Conservation (phyloP, 768 basidiomycete species). For the Trametes gibbosa region DNA sequence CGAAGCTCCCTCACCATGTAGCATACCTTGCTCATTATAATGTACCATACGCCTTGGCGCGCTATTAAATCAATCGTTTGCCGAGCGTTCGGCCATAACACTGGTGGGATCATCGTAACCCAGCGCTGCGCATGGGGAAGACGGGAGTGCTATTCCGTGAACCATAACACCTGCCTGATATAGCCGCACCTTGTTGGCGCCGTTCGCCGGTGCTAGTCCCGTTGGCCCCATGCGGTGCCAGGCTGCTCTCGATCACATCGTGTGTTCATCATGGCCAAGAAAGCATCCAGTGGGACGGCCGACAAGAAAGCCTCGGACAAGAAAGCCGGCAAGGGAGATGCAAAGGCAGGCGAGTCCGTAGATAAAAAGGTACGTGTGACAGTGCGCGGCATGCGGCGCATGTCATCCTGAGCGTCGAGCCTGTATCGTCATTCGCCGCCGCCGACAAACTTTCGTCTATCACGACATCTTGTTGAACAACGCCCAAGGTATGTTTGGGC, state of each 20-base stretch:
- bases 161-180: not conserved
- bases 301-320: slow-evolving; percentile 38
- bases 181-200: not conserved
- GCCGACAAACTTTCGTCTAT: not conserved
- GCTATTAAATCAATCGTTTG: too few relatives aligned
- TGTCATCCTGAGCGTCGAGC: not conserved
- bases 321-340: slow-evolving; percentile 32
- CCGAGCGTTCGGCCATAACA: too few relatives aligned
- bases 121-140: too few relatives aligned
- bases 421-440: not conserved
- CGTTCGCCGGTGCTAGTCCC: not conserved
- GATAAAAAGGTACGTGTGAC: slow-evolving; percentile 13
- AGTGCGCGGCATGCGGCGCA: too few relatives aligned
- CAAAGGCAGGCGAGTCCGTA: slow-evolving; percentile 15
- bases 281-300: slow-evolving; percentile 13
- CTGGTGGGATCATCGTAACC: too few relatives aligned
- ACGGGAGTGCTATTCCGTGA: not conserved
- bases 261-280: slow-evolving; percentile 19
- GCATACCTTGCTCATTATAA: not conserved
- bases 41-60: too few relatives aligned
- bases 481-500: not conserved
- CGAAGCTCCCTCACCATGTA: not conserved
- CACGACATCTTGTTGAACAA: not conserved
- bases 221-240: not conserved
- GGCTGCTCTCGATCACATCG: not conserved